Evolutionary conservation across 2,329 filamentous ascomycete species (phyloP).

Genomic region (Magnaporthiopsis poae): DNA sequence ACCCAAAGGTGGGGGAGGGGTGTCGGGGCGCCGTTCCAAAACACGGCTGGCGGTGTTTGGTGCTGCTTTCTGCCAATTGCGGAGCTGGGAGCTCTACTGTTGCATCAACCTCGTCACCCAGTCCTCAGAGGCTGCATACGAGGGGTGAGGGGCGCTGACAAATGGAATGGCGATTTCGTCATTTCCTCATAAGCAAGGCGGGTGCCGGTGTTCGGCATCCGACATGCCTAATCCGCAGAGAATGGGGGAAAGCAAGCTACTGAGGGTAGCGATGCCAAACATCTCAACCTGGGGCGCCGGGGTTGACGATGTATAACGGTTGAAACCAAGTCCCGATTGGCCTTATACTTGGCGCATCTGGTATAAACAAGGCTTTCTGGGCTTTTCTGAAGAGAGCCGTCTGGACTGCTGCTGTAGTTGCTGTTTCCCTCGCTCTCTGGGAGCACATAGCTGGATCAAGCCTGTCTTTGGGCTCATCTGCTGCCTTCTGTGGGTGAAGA

Average conservation of each 20-base stretch:
- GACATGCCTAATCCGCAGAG: not conserved
- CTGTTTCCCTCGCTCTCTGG: not conserved
- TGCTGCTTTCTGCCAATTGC: not conserved
- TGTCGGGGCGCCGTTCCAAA: not conserved
- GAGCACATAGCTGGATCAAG: no score
- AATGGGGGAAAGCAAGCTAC: not conserved
- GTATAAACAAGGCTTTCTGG: not conserved
- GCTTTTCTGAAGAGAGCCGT: not conserved
- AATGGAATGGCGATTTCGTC: conserved; percentile 1
- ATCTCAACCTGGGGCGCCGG: no score
- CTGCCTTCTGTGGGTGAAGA: not conserved
- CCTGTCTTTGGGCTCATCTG: no score
- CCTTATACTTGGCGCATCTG: not conserved
- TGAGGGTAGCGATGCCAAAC: not conserved
- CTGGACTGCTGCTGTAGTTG: not conserved
- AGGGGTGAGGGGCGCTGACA: conserved; percentile 2
- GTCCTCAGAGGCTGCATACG: not conserved
- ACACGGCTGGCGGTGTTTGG: not conserved
- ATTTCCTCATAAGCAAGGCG: not conserved
- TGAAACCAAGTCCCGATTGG: not conserved
- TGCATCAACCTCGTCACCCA: not conserved
- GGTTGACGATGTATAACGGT: not conserved
- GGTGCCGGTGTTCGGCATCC: not conserved
- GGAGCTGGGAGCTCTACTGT: not conserved
- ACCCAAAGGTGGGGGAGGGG: not conserved